phyloP scores from a whole-genome alignment of 2,329 filamentous ascomycete species.

The Furcasterigmium sp. region DNA sequence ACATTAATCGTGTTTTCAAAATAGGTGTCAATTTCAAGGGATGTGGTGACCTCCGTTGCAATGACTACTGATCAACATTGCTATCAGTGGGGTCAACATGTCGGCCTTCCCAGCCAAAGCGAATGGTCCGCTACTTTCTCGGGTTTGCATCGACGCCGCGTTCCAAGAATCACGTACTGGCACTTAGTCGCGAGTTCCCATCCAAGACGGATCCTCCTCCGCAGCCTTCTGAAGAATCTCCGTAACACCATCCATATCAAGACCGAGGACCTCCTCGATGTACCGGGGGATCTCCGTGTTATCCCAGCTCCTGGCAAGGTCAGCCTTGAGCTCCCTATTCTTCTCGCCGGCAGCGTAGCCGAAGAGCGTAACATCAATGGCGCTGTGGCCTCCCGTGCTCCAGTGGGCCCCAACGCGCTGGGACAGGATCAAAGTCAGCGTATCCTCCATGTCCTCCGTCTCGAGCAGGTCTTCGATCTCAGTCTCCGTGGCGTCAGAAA shows the following conservation, averaged over 20 bases:
- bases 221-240: slow-evolving; percentile 9
- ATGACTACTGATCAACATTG: no score
- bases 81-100: no score
- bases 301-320: slow-evolving; percentile 20
- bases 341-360: slow-evolving; percentile 21
- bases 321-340: slow-evolving; percentile 14
- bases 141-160: no score
- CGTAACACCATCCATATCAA: slow-evolving; percentile 19
- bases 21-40: no score
- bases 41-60: no score
- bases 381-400: slow-evolving; percentile 29
- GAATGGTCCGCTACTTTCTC: no score
- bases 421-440: slow-evolving; percentile 20
- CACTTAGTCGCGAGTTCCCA: no score
- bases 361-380: slow-evolving; percentile 25
- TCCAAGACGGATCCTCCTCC: no score
- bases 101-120: no score
- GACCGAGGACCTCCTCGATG: slow-evolving; percentile 18
- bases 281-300: slow-evolving; percentile 23
- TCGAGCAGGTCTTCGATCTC: slow-evolving; percentile 18
- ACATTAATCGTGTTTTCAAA: no score
- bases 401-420: slow-evolving; percentile 23
- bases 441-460: slow-evolving; percentile 12
- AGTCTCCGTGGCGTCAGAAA: slow-evolving; percentile 18
- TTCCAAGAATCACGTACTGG: no score